Percentiles rank a stretch among this genome's conserved stretches.
phyloP scores from a whole-genome alignment of 2,329 filamentous ascomycete genomes.

The Botryotinia convoluta region DNA sequence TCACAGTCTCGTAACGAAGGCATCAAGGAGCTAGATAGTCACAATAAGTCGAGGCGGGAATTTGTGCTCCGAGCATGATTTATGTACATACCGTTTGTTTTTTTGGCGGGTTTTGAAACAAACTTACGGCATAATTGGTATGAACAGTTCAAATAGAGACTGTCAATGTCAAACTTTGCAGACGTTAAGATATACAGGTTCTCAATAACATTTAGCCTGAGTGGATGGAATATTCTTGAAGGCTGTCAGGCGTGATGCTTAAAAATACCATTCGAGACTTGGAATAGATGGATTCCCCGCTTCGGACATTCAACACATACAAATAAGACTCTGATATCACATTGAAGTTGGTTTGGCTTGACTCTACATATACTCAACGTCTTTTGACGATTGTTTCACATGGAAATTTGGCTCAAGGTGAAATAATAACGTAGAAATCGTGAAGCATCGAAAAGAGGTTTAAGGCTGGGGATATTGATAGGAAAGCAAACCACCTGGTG shows the following conservation, averaged over 20 bases:
- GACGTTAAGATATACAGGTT: fast-evolving
- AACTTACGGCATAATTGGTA: background rate
- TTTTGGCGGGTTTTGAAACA: background rate
- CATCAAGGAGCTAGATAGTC: background rate
- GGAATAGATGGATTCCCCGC: background rate
- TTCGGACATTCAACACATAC: background rate
- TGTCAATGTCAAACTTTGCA: background rate
- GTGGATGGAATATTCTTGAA: fast-evolving
- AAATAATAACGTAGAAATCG: background rate
- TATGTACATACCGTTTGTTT: background rate
- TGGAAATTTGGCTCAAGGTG: background rate
- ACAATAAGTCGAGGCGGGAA: background rate
- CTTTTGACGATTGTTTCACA: no score
- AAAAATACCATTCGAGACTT: background rate
- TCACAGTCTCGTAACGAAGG: background rate
- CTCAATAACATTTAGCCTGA: background rate
- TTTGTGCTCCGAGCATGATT: background rate
- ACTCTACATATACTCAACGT: background rate
- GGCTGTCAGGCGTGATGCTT: background rate
- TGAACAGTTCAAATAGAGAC: background rate
- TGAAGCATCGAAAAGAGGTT: background rate
- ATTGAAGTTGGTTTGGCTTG: background rate
- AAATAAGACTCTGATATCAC: background rate
- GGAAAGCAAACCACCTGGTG: background rate
- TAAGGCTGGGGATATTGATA: background rate